Evolutionary conservation across 495 filamentous ascomycete species (phyloP).

Genomic region (Neurospora sp.): DNA sequence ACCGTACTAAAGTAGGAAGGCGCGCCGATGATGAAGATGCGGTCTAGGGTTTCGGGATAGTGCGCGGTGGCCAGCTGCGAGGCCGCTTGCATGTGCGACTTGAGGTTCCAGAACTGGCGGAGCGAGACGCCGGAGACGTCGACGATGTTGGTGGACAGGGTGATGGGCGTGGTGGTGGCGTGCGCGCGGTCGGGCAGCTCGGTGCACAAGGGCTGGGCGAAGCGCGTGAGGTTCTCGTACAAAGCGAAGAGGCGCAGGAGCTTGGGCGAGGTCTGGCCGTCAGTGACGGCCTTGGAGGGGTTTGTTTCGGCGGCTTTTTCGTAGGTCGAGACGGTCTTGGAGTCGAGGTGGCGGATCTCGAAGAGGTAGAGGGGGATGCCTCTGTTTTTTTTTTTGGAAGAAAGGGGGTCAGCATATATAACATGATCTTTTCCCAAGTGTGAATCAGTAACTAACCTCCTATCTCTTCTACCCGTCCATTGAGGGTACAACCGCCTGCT

Average conservation of each 20-base stretch:
- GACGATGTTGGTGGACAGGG: conserved; percentile 82
- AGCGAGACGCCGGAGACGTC: conserved; percentile 75
- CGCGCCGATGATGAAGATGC: conserved; percentile 83
- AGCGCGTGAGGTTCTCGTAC: conserved; percentile 82
- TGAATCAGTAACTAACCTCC: conserved; percentile 24
- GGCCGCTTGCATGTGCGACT: conserved; percentile 83
- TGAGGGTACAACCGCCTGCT: conserved; percentile 77
- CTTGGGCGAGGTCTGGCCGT: conserved; percentile 54
- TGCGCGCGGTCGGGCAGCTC: conserved; percentile 56
- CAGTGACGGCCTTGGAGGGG: conserved; percentile 38
- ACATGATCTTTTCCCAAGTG: background rate
- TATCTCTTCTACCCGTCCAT: conserved; percentile 83
- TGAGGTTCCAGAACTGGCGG: conserved; percentile 90
- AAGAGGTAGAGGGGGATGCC: conserved; percentile 87
- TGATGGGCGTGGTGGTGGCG: conserved; percentile 59
- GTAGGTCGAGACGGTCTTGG: conserved; percentile 70
- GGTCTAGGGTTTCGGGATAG: conserved; percentile 83
- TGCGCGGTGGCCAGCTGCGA: conserved; percentile 78
- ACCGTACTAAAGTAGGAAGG: conserved; percentile 88
- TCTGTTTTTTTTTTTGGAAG: conserved; percentile 23
- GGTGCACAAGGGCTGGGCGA: conserved; percentile 74
- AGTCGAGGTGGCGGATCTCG: conserved; percentile 70
- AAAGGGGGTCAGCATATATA: background rate
- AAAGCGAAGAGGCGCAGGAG: conserved; percentile 74
- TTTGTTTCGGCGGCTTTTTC: conserved; percentile 50